Base-by-base conservation (phyloP, 768 basidiomycete genomes). In the Pulveroboletus sp. region DNA sequence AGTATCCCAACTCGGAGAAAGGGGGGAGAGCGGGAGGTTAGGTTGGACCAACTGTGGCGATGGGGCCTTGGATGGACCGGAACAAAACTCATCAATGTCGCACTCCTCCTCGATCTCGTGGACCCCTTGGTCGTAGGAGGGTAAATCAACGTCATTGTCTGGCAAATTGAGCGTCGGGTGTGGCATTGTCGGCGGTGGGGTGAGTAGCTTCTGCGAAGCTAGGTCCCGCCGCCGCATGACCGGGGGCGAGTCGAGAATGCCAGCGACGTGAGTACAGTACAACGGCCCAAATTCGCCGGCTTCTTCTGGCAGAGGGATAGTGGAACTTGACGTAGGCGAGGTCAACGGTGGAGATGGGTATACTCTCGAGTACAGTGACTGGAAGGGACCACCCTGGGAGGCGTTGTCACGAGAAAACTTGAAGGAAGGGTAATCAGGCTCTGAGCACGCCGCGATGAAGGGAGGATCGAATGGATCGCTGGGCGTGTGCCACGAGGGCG, bases 101-200 rank as follows among this genome's bases (percentile, higher is more conserved):
- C 29, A 52, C 45, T 57, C 56, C 32, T 51, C 55, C 17, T 55
- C 65, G 3, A 47, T 49, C 20, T 49, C 53, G 43, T 54, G 51
- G 19, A 37, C 37, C 14, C 51, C 51, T 32, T 55, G 50, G 26
- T 55, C 57, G 6, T 61, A 48, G 36, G 47, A 50, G 26, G 26
- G 23, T 5, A 32, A 9, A 14, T 67, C 65, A 13, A 46, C 23
- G 38, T 73, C 73, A 9, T 59, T 37, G 23, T 69, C 69, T 8
- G 77, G 75, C 27, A 77, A 51, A 37, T 57, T 63, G 19, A 65
- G 65, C 0, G 69, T 71, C 36, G 60, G 51, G 24, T 65, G 70
- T 19, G 72, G 71, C 46, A 73, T 62, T 17, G 73, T 76, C 30
- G 72, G 69, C 16, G 75, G 75, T 44, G 75, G 76, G 17, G 75